Evolutionary conservation across 129 eudicot species (phyloP), one percentile per base, ranked within the genome.

Genomic region (Chrysanthemum makinoi): DNA sequence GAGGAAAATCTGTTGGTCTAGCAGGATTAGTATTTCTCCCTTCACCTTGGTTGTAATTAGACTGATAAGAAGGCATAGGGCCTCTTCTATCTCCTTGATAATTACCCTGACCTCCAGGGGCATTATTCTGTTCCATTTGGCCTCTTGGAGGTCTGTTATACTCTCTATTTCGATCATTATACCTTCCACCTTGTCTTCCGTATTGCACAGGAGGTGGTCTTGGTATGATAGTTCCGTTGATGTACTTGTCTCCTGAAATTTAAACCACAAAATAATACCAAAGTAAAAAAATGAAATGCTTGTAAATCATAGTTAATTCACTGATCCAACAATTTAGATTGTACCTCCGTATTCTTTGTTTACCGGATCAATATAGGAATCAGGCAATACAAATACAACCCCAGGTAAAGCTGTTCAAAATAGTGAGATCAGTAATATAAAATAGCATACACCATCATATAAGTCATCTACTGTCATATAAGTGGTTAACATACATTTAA

Each of bases 311-410:
- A 43, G 4, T 74, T 35, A 11, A 47, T 51, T 26, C 35, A 53
- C 56, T 30, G 14, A 64, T 20, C 15, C 22, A 54, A 17, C 30
- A 62, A 75, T 8, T 43, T n/a, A 46, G 17, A 54, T 16, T 79
- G 43, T 57, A 89, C 99, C 99, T 82, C 99, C 96, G 73, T 94
- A 94, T 70, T 90, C 91, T 71, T 94, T 94, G 79, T 94, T 94
- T 53, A 87, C 87, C 30, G 99, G 99, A 78, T 94, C 99, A 43
- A 90, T 90, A 70, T 94, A 94, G 17, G 99, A 89, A 86, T 94
- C 99, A 5, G 99, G 99, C 80, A 94, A 67, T 28, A 94, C 81
- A 80, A 94, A 94, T 10, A 90, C 84, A 63, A 94, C 99, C 24
- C 96, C 97, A 18, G 90, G 96, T 26, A 94, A 46, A 70, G 75